phyloP scores from a whole-genome alignment of 306 rosid species.

The Macrotyloma uniflorum region DNA sequence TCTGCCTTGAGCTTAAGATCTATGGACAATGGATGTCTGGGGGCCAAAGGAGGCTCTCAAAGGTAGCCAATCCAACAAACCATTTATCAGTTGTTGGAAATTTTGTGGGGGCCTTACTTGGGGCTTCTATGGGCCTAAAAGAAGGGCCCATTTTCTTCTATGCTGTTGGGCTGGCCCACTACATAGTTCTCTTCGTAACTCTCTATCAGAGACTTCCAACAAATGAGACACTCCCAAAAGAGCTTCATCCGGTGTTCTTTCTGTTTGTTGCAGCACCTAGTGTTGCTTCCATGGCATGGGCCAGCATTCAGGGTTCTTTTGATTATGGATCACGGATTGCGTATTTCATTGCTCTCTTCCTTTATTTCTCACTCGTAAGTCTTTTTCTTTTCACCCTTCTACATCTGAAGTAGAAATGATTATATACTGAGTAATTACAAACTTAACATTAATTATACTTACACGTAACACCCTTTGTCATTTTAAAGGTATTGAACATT shows the following conservation, averaged over 20 bases:
- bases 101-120: constrained; percentile 85
- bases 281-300: constrained; percentile 91
- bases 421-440: not conserved
- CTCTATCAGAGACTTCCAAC: constrained; percentile 92
- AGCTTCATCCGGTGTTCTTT: constrained; percentile 87
- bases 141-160: constrained; percentile 93
- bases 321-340: constrained; percentile 68
- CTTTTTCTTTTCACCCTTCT: not conserved
- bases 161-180: constrained; percentile 82
- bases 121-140: constrained; percentile 83
- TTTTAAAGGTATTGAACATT: no score
- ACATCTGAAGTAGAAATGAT: not conserved
- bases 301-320: constrained; percentile 81
- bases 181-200: constrained; percentile 78
- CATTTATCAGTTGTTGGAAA: constrained; percentile 79
- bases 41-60: constrained; percentile 80
- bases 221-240: constrained; percentile 87
- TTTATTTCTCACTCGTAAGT: constrained; percentile 80
- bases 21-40: constrained; percentile 99
- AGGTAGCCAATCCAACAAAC: constrained; percentile 86
- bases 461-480: no score
- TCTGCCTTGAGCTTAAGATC: constrained; percentile 82
- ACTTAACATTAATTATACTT: not conserved
- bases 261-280: constrained; percentile 92
- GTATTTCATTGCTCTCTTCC: constrained; percentile 83